phyloP scores from a whole-genome alignment of 108 stramenopile genomes.

The Fistulifera pelliculosa region DNA sequence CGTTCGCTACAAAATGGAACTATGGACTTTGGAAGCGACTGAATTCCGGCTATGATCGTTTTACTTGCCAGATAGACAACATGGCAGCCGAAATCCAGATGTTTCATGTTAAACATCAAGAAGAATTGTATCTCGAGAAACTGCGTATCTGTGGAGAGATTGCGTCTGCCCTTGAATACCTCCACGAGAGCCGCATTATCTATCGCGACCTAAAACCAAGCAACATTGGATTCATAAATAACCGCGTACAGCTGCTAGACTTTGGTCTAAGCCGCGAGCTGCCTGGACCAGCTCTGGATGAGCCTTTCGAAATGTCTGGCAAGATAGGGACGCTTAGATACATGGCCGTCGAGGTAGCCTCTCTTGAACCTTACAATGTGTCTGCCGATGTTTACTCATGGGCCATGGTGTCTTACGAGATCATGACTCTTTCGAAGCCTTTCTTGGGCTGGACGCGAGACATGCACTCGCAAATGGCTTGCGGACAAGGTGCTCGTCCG shows the following conservation, averaged over 20 bases:
- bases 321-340: constrained; percentile 56
- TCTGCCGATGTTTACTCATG: constrained; percentile 61
- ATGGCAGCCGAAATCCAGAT: no score
- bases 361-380: constrained; percentile 48
- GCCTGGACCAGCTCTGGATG: constrained; percentile 30
- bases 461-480: constrained; percentile 65
- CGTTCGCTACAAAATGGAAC: background rate
- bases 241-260: constrained; percentile 69
- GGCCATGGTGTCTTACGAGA: constrained; percentile 57
- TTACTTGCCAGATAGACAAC: background rate
- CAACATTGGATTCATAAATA: constrained; percentile 55
- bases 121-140: constrained; percentile 26
- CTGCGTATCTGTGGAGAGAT: constrained; percentile 37
- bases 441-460: constrained; percentile 62
- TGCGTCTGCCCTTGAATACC: constrained; percentile 53
- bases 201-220: constrained; percentile 84
- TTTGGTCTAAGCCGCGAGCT: constrained; percentile 73
- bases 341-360: constrained; percentile 64
- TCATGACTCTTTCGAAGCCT: constrained; percentile 49
- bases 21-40: background rate
- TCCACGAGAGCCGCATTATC: constrained; percentile 78
- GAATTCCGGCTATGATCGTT: background rate
- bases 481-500: constrained; percentile 29
- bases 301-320: constrained; percentile 41
- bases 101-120: constrained; percentile 1